phyloP scores from a whole-genome alignment of 179 eudicot species.

The Beta lomatogona region DNA sequence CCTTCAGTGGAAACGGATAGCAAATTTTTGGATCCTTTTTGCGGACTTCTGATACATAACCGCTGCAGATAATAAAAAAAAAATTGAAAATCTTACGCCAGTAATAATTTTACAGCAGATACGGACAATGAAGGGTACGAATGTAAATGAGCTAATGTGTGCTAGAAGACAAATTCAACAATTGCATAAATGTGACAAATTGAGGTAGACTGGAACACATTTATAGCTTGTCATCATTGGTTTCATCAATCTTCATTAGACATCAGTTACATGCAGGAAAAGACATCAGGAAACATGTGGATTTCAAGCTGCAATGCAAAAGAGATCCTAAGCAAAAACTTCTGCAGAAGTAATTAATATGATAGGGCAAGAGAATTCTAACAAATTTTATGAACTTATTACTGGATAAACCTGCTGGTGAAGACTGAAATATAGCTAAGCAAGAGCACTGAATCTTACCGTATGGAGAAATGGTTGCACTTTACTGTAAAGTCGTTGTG shows the following conservation, averaged over 20 bases:
- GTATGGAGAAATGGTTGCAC: constrained; percentile 49
- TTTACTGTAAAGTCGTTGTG: constrained; percentile 11
- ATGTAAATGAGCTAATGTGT: neutral
- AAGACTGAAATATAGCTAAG: neutral
- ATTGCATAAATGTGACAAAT: neutral
- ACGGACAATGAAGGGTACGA: too few species aligned
- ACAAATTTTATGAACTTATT: neutral
- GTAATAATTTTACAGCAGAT: neutral
- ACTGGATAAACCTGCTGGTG: neutral
- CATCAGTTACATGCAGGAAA: constrained; percentile 17
- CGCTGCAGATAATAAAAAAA: constrained; percentile 32
- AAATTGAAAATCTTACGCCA: neutral
- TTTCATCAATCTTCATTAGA: too few species aligned
- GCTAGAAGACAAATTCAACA: constrained; percentile 3
- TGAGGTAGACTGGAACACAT: neutral
- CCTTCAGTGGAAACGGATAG: constrained; percentile 30
- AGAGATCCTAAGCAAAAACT: neutral
- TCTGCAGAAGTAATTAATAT: neutral
- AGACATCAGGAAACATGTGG: neutral
- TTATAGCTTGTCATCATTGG: neutral
- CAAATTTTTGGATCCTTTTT: constrained; percentile 37
- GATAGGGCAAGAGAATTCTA: neutral
- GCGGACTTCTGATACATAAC: constrained; percentile 36
- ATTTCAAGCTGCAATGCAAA: neutral
- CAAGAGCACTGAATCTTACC: constrained; percentile 28